Evolutionary conservation across 75 land plant genomes (phyloP).

Genomic region (Selaginella tamariscina): DNA sequence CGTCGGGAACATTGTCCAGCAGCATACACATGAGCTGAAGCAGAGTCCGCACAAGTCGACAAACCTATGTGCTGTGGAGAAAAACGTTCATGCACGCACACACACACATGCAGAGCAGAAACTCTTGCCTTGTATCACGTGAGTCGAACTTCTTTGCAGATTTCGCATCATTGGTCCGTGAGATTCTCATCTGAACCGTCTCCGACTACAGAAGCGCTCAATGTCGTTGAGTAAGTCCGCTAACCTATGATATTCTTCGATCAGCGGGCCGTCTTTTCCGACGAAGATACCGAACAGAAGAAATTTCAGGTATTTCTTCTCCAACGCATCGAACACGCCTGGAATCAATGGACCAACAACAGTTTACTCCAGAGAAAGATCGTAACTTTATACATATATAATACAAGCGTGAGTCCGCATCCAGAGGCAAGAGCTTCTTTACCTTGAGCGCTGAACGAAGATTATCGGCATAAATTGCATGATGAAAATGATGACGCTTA

Average conservation of each 20-base stretch:
- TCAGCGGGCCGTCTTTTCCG: constrained; percentile 64
- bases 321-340: constrained; percentile 90
- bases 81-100: too few relatives aligned
- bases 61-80: constrained; percentile 57
- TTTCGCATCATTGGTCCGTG: not conserved
- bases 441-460: constrained; percentile 64
- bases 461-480: not conserved
- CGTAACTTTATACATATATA: not conserved
- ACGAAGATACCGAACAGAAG: constrained; percentile 72
- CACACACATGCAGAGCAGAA: too few relatives aligned
- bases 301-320: constrained; percentile 80
- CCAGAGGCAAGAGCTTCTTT: constrained; percentile 89
- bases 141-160: not conserved
- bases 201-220: constrained; percentile 1
- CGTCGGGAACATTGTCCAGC: constrained; percentile 71
- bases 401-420: constrained; percentile 52
- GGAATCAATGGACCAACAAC: not conserved
- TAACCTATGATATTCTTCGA: constrained; percentile 88
- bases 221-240: not conserved
- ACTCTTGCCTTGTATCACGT: not conserved
- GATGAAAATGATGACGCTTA: constrained; percentile 10
- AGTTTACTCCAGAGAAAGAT: not conserved
- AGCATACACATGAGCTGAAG: constrained; percentile 78
- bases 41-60: constrained; percentile 76
- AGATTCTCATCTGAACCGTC: not conserved